Percentiles rank a stretch among this genome's conserved stretches.
Evolutionary conservation across 306 rosid species (phyloP).

Genomic region (Prunus mongolica): DNA sequence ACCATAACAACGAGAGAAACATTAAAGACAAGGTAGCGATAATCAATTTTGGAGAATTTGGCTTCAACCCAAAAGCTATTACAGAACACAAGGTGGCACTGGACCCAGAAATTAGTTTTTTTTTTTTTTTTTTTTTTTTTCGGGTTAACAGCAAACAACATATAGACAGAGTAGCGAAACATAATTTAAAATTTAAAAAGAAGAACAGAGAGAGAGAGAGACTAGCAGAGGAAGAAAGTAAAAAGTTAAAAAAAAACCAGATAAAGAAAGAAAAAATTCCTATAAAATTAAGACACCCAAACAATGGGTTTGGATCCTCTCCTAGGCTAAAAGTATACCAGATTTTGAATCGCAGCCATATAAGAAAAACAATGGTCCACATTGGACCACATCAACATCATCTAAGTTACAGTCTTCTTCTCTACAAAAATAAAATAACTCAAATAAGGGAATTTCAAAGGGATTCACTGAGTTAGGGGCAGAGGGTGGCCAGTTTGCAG

Average conservation of each 20-base stretch:
- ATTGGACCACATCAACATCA: not conserved
- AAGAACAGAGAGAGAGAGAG: not conserved
- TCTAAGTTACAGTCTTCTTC: not conserved
- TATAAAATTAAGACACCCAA: not conserved
- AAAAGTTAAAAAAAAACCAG: not conserved
- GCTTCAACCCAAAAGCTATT: not conserved
- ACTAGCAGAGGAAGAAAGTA: not conserved
- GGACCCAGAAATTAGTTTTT: not conserved
- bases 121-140: too few relatives aligned
- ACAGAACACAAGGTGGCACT: not conserved
- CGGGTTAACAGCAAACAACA: too few relatives aligned
- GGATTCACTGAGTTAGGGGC: not conserved
- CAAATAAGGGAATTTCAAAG: not conserved
- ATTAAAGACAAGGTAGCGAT: not conserved
- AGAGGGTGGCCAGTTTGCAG: not conserved
- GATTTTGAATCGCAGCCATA: not conserved
- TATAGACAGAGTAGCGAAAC: too few relatives aligned
- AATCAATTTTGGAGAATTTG: not conserved
- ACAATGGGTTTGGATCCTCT: not conserved
- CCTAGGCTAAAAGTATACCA: not conserved
- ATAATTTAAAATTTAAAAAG: too few relatives aligned
- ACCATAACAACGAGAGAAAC: not conserved
- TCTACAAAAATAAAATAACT: not conserved
- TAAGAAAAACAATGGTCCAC: not conserved
- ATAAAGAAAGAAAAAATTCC: not conserved